Percentiles rank a stretch among this genome's conserved stretches.
phyloP scores from a whole-genome alignment of 2,329 filamentous ascomycete species.

The Aspergillus pseudoterreus region DNA sequence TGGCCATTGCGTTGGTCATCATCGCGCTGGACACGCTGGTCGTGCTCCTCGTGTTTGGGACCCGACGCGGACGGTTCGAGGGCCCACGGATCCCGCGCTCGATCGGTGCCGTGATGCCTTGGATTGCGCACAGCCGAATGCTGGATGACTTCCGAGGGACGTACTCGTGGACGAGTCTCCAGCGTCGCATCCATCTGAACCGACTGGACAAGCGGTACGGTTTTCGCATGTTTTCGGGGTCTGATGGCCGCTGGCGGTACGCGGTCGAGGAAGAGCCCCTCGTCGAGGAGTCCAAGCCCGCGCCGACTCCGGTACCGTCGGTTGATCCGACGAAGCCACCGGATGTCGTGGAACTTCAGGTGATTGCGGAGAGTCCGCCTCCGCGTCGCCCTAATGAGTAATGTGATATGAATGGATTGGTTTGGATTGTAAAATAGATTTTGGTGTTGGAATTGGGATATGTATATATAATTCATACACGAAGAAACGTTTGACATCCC shows the following conservation, averaged over 20 bases:
- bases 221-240: constrained; percentile 28
- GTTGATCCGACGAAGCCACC: constrained; percentile 9
- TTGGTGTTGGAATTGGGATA: background rate
- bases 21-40: constrained; percentile 30
- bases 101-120: constrained; percentile 31
- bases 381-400: constrained; percentile 10
- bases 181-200: constrained; percentile 24
- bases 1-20: constrained; percentile 25
- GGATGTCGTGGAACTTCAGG: constrained; percentile 14
- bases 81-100: constrained; percentile 32
- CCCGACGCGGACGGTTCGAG: constrained; percentile 29
- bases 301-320: background rate
- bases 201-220: constrained; percentile 28
- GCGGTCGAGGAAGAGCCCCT: constrained; percentile 30
- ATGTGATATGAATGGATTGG: constrained; percentile 11
- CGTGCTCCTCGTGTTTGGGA: constrained; percentile 30
- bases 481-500: background rate
- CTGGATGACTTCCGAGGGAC: constrained; percentile 28
- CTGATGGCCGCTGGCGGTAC: constrained; percentile 28
- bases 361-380: background rate
- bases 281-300: constrained; percentile 2
- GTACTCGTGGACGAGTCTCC: constrained; percentile 25
- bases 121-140: constrained; percentile 33
- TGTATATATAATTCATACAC: background rate
- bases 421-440: background rate